These are phyloP conservation scores for Tylopilus felleus DNA, from an alignment of 768 basidiomycete genomes.

Conservation along the genomic window DNA sequence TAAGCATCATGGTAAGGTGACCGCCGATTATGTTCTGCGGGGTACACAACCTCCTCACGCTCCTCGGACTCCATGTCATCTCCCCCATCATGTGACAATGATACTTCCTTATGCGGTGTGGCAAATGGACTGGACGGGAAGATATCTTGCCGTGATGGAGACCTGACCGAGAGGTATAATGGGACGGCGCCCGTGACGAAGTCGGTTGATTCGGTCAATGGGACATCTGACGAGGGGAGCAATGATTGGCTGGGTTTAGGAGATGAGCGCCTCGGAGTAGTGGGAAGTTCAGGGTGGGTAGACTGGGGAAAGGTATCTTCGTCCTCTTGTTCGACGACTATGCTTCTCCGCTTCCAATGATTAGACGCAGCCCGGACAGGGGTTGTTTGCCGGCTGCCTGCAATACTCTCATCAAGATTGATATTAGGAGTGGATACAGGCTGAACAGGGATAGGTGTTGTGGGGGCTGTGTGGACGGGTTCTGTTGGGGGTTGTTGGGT, in stretches of 20 bases:
- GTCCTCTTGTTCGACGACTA: constrained; percentile 68
- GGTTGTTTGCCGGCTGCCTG: constrained; percentile 32
- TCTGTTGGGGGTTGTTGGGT: constrained; percentile 31
- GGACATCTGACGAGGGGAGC: constrained; percentile 51
- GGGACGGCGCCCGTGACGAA: constrained; percentile 46
- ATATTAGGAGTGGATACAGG: constrained; percentile 25
- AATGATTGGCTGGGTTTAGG: constrained; percentile 33
- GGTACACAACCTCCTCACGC: constrained; percentile 59
- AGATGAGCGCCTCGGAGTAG: constrained; percentile 40
- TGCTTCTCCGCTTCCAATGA: constrained; percentile 53
- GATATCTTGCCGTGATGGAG: constrained; percentile 53
- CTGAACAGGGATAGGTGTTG: constrained; percentile 30
- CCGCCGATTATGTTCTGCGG: constrained; percentile 51
- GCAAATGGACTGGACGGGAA: constrained; percentile 72
- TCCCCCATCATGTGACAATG: constrained; percentile 52
- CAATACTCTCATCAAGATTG: constrained; percentile 29
- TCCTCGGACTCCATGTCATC: constrained; percentile 41
- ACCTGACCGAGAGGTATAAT: constrained; percentile 40
- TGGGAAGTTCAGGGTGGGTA: constrained; percentile 39
- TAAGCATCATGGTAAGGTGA: constrained; percentile 48
- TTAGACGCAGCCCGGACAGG: constrained; percentile 36
- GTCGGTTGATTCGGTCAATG: constrained; percentile 45
- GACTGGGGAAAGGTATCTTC: constrained; percentile 48
- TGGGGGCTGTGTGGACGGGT: constrained; percentile 24
- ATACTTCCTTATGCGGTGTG: constrained; percentile 63